Evolutionary conservation across 441 rosid genomes (phyloP), one percentile per base, ranked within the genome.

Genomic region (Brassica balearica): DNA sequence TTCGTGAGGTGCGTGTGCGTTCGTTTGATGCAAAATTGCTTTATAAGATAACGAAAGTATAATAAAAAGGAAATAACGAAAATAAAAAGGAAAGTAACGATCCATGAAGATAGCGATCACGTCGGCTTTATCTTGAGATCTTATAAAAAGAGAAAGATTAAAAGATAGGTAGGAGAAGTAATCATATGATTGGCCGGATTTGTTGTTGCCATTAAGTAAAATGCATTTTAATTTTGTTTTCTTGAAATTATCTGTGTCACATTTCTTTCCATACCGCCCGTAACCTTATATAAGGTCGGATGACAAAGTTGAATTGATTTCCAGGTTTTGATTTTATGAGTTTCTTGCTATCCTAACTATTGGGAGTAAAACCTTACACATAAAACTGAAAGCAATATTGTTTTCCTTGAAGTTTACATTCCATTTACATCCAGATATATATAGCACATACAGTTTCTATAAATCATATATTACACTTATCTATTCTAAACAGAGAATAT

Each of bases 81-180:
- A 59, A 51, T 6, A 12, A 73, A 79, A 36, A 46, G 4, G 46
- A 38, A 38, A 38, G 0, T 9, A 38, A 38, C 46, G 46, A 73
- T 79, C 59, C 74, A 61, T 68, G 82, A 73, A 78, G 82, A 79
- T 78, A 68, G 66, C 71, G 74, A 68, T 61, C 71, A 79, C 82
- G 74, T 73, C 61, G 82, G 71, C 82, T 53, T 61, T 78, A 73
- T 73, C 69, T 48, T 68, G 51, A 61, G 59, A 68, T 73, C 71
- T 36, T 73, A 68, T 68, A 66, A 73, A 73, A 60, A 68, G 60
- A 68, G 36, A 71, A 72, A 72, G 67, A 65, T 65, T 56, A 65
- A 65, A 72, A 78, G 77, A 73, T 20, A 68, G 70, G 41, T 68
- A 68, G 72, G 36, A 61, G 74, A 79, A 32, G 74, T 79, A 68